Conservation (phyloP, 352 stramenopile genomes). For the Pythium dissimile region DNA sequence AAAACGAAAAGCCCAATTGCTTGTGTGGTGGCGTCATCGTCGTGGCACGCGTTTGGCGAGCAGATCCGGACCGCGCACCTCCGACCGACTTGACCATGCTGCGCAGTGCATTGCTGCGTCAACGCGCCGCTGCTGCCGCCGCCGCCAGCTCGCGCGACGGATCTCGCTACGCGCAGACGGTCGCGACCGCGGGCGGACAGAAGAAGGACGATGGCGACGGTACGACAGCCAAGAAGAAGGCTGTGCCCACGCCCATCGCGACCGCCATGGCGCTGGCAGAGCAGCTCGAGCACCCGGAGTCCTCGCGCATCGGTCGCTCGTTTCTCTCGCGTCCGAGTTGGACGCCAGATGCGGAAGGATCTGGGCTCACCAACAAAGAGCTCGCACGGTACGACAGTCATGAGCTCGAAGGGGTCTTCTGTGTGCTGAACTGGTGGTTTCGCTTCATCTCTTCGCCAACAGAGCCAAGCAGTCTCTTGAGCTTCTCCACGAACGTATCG, state of each 20-base stretch:
- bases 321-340: conserved; percentile 13
- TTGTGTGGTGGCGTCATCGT: no score
- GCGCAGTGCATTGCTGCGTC: conserved; percentile 11
- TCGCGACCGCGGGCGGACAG: not conserved
- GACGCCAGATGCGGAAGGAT: conserved; percentile 16
- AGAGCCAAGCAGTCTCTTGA: conserved; percentile 19
- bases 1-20: not conserved
- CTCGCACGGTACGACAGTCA: conserved; percentile 9
- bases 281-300: conserved; percentile 18
- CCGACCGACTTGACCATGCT: conserved; percentile 11
- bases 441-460: not conserved
- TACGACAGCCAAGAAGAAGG: not conserved
- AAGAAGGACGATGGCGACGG: no score
- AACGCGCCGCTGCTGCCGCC: not conserved
- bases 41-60: conserved; percentile 4
- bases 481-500: conserved; percentile 9
- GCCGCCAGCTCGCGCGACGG: not conserved
- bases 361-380: conserved; percentile 14
- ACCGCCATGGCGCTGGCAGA: conserved; percentile 25
- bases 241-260: conserved; percentile 21
- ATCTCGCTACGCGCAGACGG: not conserved
- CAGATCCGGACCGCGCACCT: conserved; percentile 1
- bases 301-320: conserved; percentile 8
- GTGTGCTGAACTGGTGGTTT: not conserved
- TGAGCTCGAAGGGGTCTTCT: not conserved